Conservation (phyloP, 345 rosid genomes). For the Lumnitzera littorea region DNA sequence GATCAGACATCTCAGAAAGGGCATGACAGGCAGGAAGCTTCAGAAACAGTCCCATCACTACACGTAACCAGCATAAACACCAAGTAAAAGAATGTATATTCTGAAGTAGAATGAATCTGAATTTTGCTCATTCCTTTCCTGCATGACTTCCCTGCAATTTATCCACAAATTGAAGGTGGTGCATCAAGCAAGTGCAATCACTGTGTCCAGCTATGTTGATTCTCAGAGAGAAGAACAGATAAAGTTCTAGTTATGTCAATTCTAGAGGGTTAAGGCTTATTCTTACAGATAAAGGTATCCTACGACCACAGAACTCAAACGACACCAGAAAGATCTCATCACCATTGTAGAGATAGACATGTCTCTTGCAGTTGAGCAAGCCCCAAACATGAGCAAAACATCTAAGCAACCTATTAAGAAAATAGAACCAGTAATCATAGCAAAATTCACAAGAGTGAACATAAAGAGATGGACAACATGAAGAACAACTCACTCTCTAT, state of each 20-base stretch:
- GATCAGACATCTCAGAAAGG: conserved; percentile 85
- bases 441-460: not conserved
- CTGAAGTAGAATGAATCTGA: conserved; percentile 8
- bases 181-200: not conserved
- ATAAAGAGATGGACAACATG: not conserved
- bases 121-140: no score
- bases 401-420: conserved; percentile 60
- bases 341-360: conserved; percentile 95
- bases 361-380: conserved; percentile 84
- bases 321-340: conserved; percentile 86
- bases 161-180: no score
- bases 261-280: no score
- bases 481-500: conserved; percentile 56
- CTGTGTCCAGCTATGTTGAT: no score
- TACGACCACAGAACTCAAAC: conserved; percentile 20
- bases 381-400: conserved; percentile 89
- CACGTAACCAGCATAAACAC: conserved; percentile 77
- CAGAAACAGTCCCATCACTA: conserved; percentile 54
- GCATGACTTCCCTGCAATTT: no score
- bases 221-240: no score
- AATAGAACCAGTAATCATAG: not conserved
- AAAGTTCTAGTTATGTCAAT: no score
- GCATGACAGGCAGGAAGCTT: conserved; percentile 82
- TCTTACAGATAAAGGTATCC: no score
- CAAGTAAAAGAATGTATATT: conserved; percentile 81